Evolutionary conservation across 768 basidiomycete genomes (phyloP), one percentile per base, ranked within the genome.

Genomic region (Mycena rebaudengoi): DNA sequence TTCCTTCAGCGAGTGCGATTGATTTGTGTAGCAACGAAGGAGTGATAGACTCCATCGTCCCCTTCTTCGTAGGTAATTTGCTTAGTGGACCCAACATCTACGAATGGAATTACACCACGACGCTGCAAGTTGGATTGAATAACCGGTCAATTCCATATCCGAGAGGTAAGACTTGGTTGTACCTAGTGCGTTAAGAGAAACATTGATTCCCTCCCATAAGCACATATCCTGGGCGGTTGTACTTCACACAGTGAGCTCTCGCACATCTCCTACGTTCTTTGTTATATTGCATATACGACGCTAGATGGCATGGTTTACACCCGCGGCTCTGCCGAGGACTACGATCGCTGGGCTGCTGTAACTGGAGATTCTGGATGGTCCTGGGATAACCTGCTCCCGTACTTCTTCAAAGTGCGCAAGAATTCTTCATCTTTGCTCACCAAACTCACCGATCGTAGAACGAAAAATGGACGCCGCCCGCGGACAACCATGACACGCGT

Each of bases 401-500:
- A 75, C 48, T 67, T 76, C 40, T 46, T 65, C 11, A 77, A 73
- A 69, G 77, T 75, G 23, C 20, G 44, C 28, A 28, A 21, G 13
- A 23, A 20, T 44, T 45, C 3, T 43, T n/a, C 14, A 23, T 13
- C 54, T 35, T 41, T 52, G 5, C 37, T 30, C 37, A 54, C 12
- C 26, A 14, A 35, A 44, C 37, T 50, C n/a, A 13, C 46, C 18
- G 13, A 13, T 18, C 26, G 52, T 18, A 82, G 81, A 75, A 74
- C 64, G 82, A 84, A 66, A 71, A 68, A 37, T 78, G 72, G 62
- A 65, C 65, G 2, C 60, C 73, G 13, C 79, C 82, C 3, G 73
- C 73, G 10, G 80, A 82, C 55, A 50, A 70, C n/a, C 81, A 81
- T 54, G 72, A 80, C 60, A 79, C 71, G 35, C 70, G 69, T 8